Evolutionary conservation across 768 basidiomycete species (phyloP), one percentile per base, ranked within the genome.

Genomic region (Hericium alpestre): DNA sequence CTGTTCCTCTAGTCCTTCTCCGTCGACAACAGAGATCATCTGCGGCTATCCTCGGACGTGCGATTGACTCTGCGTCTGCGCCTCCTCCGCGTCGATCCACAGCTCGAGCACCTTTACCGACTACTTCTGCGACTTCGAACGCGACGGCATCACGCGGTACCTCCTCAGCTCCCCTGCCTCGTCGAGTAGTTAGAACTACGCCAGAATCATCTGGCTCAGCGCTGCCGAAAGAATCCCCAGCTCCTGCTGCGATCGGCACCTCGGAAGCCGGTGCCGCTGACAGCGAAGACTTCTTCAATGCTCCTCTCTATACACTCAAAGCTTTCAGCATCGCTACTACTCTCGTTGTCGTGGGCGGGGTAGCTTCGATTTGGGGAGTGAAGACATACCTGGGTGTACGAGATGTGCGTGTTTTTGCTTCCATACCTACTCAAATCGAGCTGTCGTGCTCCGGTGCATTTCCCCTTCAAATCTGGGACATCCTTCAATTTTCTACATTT

Each of bases 261-360:
- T 8, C 25, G 51, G 3, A 40, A 43, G 2, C 38, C 51, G 12
- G 7, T 51, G 0, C n/a, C 57, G 25, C 12, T 38, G 25, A 10
- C 32, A 5, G 23, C 46, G 64, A 62, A 5, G 73, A 74, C 57
- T 66, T 70, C 39, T 76, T 78, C 62, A 80, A 79, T 48, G 79
- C 74, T 0, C 77, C 77, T 0, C 56, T 86, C 2, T 76, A 82
- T 60, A 77, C 79, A 1, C 70, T 78, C 4, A 85, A 84, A 61
- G 87, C 86, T 0, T 81, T 90, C 41, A 72, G 76, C 2, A 75
- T 87, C 43, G 84, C 87, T 4, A 88, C 87, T 0, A 64, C 77
- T 10, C 63, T 85, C 38, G 86, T 87, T 23, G 63, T 75, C 0
- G 67, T 74, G 3, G 72, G 77, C 23, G 84, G 78, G 0, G 66